Evolutionary conservation across 192 early-diverging fungal genomes (phyloP).

Genomic region (Rhizophagus sp.): DNA sequence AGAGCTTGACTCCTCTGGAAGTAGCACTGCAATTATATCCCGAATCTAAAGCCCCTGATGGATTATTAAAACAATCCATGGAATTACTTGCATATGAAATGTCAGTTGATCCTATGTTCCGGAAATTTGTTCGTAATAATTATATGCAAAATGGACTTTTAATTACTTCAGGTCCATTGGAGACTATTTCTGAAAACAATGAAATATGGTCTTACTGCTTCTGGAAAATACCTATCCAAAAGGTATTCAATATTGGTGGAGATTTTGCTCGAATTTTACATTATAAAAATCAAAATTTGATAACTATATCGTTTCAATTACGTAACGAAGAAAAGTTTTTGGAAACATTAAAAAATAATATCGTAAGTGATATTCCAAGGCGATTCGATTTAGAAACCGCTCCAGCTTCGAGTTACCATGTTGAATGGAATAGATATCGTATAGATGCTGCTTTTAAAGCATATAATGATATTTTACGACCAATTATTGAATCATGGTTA

Average conservation of each 20-base stretch:
- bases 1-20: not conserved
- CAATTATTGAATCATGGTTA: not conserved
- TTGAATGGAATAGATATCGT: not conserved
- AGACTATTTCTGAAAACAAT: constrained; percentile 70
- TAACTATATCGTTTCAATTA: constrained; percentile 61
- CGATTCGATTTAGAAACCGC: not conserved
- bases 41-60: not conserved
- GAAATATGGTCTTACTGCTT: constrained; percentile 47
- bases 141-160: constrained; percentile 71
- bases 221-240: not conserved
- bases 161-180: constrained; percentile 48
- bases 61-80: constrained; percentile 52
- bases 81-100: constrained; percentile 75
- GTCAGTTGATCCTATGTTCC: constrained; percentile 76
- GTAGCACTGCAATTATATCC: not conserved
- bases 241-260: constrained; percentile 45
- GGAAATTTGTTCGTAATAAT: constrained; percentile 71
- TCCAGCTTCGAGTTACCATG: not conserved
- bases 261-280: constrained; percentile 78
- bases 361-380: constrained; percentile 55
- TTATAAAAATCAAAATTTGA: constrained; percentile 71
- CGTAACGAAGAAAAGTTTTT: constrained; percentile 44
- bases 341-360: constrained; percentile 37
- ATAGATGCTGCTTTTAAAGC: not conserved
- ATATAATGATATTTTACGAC: not conserved